Conservation (phyloP, 2,329 filamentous ascomycete species). For the Aspergillus arachidicola region DNA sequence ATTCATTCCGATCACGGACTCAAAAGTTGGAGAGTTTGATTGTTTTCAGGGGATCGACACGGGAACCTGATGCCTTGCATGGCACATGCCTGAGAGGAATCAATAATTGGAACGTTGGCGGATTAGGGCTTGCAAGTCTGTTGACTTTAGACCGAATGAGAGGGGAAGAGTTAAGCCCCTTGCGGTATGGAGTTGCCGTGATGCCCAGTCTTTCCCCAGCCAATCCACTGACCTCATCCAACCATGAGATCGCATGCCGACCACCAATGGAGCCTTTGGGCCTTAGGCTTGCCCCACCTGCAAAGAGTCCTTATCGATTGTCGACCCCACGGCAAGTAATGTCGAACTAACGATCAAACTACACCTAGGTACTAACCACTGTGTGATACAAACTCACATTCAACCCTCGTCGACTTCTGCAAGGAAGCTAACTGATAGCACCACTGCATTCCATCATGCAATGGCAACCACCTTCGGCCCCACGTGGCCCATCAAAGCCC, state of each 20-base stretch:
- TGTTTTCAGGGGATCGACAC: not conserved
- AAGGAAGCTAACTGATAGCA: not conserved
- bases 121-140: not conserved
- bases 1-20: not conserved
- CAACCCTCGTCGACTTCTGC: not conserved
- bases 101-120: not conserved
- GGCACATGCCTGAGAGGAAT: not conserved
- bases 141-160: not conserved
- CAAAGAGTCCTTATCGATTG: not conserved
- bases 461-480: conserved; percentile 2
- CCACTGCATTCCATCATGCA: not conserved
- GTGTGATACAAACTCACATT: not conserved
- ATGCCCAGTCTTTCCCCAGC: not conserved
- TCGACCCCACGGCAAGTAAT: not conserved
- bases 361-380: not conserved
- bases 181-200: not conserved
- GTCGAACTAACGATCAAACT: not conserved
- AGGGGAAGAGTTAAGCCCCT: not conserved
- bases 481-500: not conserved
- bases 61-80: conserved; percentile 3
- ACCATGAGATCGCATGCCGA: not conserved
- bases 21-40: not conserved
- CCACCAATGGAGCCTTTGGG: not conserved
- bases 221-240: not conserved
- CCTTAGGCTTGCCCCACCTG: not conserved